phyloP scores from a whole-genome alignment of 2,329 filamentous ascomycete genomes.

The Botrytis paeoniae region DNA sequence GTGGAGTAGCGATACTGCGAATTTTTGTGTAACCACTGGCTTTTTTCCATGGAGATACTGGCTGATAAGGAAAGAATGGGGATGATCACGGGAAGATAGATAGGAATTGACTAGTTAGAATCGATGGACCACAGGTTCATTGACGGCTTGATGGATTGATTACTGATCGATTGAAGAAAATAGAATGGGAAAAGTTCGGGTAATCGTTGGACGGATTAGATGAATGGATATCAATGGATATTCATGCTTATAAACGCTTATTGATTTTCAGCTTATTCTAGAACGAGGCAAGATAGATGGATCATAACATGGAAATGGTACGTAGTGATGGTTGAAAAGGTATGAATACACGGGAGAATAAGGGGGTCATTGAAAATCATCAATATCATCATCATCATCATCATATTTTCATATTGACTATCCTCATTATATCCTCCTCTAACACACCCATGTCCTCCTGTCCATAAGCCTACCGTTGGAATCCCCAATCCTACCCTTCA shows the following conservation, averaged over 20 bases:
- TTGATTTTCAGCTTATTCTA: not conserved
- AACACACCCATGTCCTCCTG: not conserved
- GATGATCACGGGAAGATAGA: not conserved
- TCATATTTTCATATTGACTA: not conserved
- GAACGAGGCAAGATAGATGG: not conserved
- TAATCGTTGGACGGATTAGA: not conserved
- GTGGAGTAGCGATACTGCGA: not conserved
- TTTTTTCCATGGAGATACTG: not conserved
- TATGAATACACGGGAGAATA: not conserved
- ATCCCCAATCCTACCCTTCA: not conserved
- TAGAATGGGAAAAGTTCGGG: not conserved
- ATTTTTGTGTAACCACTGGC: not conserved
- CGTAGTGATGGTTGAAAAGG: too few species aligned
- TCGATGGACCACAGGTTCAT: not conserved
- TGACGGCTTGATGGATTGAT: not conserved
- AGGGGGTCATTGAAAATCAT: conserved; percentile 2
- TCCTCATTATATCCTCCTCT: not conserved
- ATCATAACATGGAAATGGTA: not conserved
- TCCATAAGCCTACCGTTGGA: not conserved
- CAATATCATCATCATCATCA: not conserved
- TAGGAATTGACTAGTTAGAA: not conserved
- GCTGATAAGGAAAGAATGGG: not conserved
- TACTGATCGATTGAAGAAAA: not conserved
- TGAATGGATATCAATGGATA: not conserved
- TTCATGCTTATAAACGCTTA: not conserved